Evolutionary conservation across 108 stramenopile genomes (phyloP), one percentile per base, ranked within the genome.

Genomic region (Conticribra guillardii): DNA sequence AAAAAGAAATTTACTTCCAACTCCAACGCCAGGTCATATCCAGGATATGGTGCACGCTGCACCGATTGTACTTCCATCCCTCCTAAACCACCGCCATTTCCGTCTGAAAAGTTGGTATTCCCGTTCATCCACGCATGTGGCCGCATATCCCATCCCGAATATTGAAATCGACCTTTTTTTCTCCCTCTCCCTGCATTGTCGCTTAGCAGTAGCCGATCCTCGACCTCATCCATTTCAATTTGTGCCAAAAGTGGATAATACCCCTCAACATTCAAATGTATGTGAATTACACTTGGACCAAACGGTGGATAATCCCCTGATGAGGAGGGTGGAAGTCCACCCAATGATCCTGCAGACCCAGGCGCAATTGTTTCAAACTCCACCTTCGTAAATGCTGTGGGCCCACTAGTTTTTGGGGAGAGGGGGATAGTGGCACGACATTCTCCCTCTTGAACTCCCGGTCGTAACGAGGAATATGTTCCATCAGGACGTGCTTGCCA

Each of bases 401-500:
- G 37, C 11, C 17, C 31, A 19, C 17, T 55, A 2, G 28, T 7
- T 3, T 48, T 32, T 24, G 41, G 54, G 33, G 9, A 29, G 17
- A 80, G 54, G 23, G 41, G 22, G 9, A 57, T 47, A 60, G 74
- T 75, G 15, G 88, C 88, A 44, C 88, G 77, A 54, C 88, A 89
- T 26, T 84, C 83, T 22, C 71, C 77, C 23, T 70, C 73, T 46
- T 81, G 64, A 4, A 55, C 26, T 11, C 74, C 82, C 37, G 72
- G 24, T 3, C 65, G 78, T 3, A 84, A 44, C n/a, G 85, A 85
- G 0, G 85, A 78, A 57, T 83, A 89, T 8, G 53, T 62, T 18
- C 88, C 88, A 75, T 86, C 74, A 4, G 88, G 88, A 59, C 80
- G 70, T 19, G 88, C 57, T 69, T 89, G 88, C 88, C 88, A 89